phyloP scores from a whole-genome alignment of 2,329 filamentous ascomycete species.

The Eutypella sp. region DNA sequence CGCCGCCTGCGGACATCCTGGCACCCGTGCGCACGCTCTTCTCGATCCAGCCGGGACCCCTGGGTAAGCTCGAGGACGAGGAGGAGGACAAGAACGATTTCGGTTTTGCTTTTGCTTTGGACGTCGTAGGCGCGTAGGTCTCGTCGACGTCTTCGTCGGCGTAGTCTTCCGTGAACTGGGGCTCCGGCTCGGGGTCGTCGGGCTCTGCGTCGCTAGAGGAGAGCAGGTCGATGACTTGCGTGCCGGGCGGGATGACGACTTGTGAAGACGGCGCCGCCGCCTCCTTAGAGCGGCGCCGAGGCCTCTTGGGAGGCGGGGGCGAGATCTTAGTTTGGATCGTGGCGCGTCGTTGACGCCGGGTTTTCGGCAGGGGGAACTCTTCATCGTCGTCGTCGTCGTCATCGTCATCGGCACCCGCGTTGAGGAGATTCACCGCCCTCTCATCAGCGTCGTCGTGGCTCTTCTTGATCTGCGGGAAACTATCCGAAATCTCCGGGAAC shows the following conservation, averaged over 20 bases:
- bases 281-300: background rate
- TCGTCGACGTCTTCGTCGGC: slow-evolving; percentile 35
- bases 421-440: no score
- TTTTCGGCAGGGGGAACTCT: slow-evolving; percentile 2
- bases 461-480: slow-evolving; percentile 1
- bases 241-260: slow-evolving; percentile 30
- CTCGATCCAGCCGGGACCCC: slow-evolving; percentile 18
- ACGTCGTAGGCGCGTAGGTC: slow-evolving; percentile 30
- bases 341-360: slow-evolving; percentile 2
- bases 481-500: slow-evolving; percentile 15
- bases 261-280: slow-evolving; percentile 11
- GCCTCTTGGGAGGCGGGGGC: slow-evolving; percentile 13
- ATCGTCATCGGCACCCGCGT: no score
- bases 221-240: slow-evolving; percentile 33
- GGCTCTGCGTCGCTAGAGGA: slow-evolving; percentile 12
- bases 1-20: no score
- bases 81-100: slow-evolving; percentile 8
- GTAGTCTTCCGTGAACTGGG: slow-evolving; percentile 29
- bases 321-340: slow-evolving; percentile 17
- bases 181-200: slow-evolving; percentile 25
- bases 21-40: slow-evolving; percentile 19
- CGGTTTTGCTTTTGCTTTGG: background rate
- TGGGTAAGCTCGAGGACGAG: slow-evolving; percentile 9
- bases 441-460: slow-evolving; percentile 1
- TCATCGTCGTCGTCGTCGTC: slow-evolving; percentile 1